These are phyloP conservation scores for Gaertneriomyces semiglobifer DNA, from an alignment of 192 early-diverging fungal species.

Conservation along the genomic window DNA sequence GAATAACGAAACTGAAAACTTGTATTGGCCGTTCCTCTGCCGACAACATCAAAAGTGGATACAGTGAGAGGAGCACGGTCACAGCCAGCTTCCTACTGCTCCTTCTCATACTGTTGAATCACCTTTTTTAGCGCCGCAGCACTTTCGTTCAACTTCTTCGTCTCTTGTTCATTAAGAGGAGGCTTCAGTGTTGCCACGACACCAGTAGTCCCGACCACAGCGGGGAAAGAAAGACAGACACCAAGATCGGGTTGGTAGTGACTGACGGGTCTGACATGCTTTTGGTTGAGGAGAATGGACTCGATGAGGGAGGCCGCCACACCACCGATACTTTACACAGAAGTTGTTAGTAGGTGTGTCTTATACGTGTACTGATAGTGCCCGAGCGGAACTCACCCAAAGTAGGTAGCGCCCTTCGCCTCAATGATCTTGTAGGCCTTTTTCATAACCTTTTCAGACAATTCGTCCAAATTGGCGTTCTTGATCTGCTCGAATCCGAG, in stretches of 20 bases:
- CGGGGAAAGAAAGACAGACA: constrained; percentile 71
- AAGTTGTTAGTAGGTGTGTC: not conserved
- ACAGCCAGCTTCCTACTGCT: not conserved
- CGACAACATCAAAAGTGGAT: too few relatives aligned
- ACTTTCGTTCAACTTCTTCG: not conserved
- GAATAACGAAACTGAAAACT: too few relatives aligned
- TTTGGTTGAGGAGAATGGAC: constrained; percentile 66
- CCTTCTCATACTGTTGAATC: constrained; percentile 7
- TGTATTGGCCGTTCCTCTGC: too few relatives aligned
- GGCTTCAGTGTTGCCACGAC: constrained; percentile 69
- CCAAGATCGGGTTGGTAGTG: constrained; percentile 61
- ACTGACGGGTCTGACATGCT: constrained; percentile 66
- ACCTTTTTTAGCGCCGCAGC: not conserved
- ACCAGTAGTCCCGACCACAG: constrained; percentile 70
- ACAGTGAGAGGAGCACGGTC: too few relatives aligned
- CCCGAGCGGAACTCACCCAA: constrained; percentile 28
- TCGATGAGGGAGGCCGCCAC: constrained; percentile 68
- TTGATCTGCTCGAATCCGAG: constrained; percentile 61
- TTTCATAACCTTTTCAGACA: constrained; percentile 58
- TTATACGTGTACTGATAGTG: not conserved
- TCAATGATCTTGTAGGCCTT: constrained; percentile 85
- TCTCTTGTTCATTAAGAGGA: constrained; percentile 58
- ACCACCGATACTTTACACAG: constrained; percentile 64
- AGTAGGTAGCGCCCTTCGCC: constrained; percentile 81
- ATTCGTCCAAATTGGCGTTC: constrained; percentile 48